Evolutionary conservation across 2,329 filamentous ascomycete genomes (phyloP).

Genomic region (Exophiala dermatitidis): DNA sequence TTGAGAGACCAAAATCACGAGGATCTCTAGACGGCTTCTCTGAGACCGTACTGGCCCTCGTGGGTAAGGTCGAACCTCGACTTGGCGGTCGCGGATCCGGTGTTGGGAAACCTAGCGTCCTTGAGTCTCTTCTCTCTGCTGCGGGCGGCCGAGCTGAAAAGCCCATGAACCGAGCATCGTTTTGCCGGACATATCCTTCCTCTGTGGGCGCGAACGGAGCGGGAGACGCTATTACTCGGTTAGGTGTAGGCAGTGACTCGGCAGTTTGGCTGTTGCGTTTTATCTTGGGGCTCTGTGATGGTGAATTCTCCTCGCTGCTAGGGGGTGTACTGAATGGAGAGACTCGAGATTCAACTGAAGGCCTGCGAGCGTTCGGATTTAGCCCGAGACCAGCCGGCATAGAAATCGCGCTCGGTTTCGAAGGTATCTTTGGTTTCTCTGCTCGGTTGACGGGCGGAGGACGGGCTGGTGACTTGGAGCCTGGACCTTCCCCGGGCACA

Average conservation of each 20-base stretch:
- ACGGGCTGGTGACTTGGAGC: slow-evolving; percentile 29
- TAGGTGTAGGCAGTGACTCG: background rate
- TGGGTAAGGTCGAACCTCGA: slow-evolving; percentile 9
- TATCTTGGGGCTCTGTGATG: slow-evolving; percentile 16
- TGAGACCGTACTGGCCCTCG: slow-evolving; percentile 20
- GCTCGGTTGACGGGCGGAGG: slow-evolving; percentile 69
- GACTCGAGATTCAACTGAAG: slow-evolving; percentile 42
- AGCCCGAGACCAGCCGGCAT: slow-evolving; percentile 14
- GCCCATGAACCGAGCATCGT: slow-evolving; percentile 22
- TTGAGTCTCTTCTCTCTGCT: slow-evolving; percentile 16
- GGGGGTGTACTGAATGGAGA: slow-evolving; percentile 88
- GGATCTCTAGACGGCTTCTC: slow-evolving; percentile 26
- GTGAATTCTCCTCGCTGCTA: slow-evolving; percentile 58
- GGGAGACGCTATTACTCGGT: background rate
- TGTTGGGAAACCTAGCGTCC: slow-evolving; percentile 12
- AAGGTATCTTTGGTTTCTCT: slow-evolving; percentile 64
- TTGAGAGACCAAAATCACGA: slow-evolving; percentile 31
- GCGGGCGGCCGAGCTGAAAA: slow-evolving; percentile 12
- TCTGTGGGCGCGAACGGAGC: slow-evolving; percentile 4
- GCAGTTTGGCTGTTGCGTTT: background rate
- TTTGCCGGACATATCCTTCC: background rate
- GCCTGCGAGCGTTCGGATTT: slow-evolving; percentile 31
- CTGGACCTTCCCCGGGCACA: background rate
- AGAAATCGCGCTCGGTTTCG: slow-evolving; percentile 36
- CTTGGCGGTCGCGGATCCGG: slow-evolving; percentile 13